Evolutionary conservation across 2,329 filamentous ascomycete genomes (phyloP), one percentile per base, ranked within the genome.

Genomic region (Cryoendolithus antarcticus): DNA sequence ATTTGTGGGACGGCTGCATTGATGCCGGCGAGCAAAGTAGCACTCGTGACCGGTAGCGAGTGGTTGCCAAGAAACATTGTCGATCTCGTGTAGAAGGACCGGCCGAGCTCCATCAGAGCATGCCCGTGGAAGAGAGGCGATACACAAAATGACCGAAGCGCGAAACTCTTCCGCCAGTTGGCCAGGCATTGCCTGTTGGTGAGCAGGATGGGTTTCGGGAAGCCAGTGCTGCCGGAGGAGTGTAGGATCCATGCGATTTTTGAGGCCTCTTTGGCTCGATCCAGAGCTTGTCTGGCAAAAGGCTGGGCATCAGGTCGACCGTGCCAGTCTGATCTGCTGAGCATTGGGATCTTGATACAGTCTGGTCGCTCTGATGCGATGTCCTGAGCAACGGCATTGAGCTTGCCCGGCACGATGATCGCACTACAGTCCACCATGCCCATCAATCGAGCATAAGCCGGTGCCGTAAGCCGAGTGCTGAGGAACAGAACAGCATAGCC

Each of bases 201-300:
- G 35, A 75, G 69, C 42, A 66, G 74, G 34, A 80, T 77, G 0
- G 75, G 74, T 44, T 80, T 80, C 0, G 76, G 76, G 0, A 79
- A 60, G 0, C 75, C 75, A 0, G 77, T 78, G 0, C 70, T 75
- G 6, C 76, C 75, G n/a, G 62, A 65, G 2, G 65, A 69, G 46
- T 71, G 67, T 10, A 72, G 61, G 35, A 66, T 69, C 60, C 57
- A 63, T 2, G 53, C 58, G 40, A 62, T 54, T 49, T 62, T 55
- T 15, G 44, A 47, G 11, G 46, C 53, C 35, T 57, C 54, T 40
- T 56, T 56, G 3, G 37, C 29, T 9, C 44, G 40, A n/a, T 51
- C 41, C 30, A 43, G 39, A 13, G 35, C 31, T 4, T 41, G n/a
- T 4, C 40, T 31, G 9, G 35, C 30, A 38, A 47, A 42, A 42